Percentiles rank a stretch among this genome's conserved stretches.
These are phyloP conservation scores for Verticillium tricorpus DNA, from an alignment of 2,329 filamentous ascomycete species.

Conservation along the genomic window DNA sequence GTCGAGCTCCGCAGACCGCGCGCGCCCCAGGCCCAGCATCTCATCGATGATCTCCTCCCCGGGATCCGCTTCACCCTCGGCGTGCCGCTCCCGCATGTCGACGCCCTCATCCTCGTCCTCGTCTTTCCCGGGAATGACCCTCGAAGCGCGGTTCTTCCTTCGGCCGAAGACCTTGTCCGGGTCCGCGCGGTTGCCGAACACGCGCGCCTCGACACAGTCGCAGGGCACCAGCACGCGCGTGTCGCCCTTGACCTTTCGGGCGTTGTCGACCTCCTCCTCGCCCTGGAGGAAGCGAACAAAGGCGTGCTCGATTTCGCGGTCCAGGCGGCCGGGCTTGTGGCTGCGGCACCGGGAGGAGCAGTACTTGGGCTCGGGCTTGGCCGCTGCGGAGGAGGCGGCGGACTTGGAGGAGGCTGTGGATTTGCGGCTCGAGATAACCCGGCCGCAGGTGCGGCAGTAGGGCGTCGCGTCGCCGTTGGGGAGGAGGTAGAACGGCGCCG, in stretches of 20 bases:
- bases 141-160: constrained; percentile 38
- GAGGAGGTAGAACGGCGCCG: constrained; percentile 50
- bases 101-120: constrained; percentile 2
- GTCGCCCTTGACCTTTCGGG: constrained; percentile 39
- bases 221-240: constrained; percentile 43
- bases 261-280: constrained; percentile 8
- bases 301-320: constrained; percentile 46
- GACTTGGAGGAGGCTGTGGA: constrained; percentile 21
- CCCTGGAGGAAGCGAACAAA: constrained; percentile 34
- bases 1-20: constrained; percentile 21
- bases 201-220: constrained; percentile 40
- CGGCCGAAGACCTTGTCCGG: constrained; percentile 34
- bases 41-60: constrained; percentile 6
- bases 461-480: constrained; percentile 39
- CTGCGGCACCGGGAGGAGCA: constrained; percentile 52
- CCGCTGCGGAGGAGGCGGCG: constrained; percentile 20
- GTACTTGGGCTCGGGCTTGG: constrained; percentile 37
- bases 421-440: constrained; percentile 41
- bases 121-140: constrained; percentile 25
- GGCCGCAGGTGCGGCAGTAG: constrained; percentile 54
- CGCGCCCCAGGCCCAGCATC: constrained; percentile 4
- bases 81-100: constrained; percentile 31
- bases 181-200: constrained; percentile 43
- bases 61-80: constrained; percentile 31
- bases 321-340: constrained; percentile 43